Evolutionary conservation across 2,329 filamentous ascomycete species (phyloP), one percentile per base, ranked within the genome.

Genomic region (Raffaelea ambrosiae): DNA sequence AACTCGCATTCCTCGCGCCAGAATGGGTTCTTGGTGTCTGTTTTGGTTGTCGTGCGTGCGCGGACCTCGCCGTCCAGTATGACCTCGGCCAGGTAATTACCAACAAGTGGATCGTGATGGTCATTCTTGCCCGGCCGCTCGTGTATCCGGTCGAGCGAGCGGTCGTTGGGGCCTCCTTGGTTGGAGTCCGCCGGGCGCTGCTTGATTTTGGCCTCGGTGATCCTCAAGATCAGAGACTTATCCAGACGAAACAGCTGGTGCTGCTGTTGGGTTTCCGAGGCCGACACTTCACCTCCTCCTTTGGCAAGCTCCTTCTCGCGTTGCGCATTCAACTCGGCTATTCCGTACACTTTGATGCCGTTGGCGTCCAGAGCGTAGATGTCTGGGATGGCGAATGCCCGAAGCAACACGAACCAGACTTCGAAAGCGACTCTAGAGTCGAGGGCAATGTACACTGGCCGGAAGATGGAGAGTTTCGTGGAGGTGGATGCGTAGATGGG

Each of bases 391-490:
- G 91, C 88, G 63, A 96, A 96, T 0, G 91, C 89, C 53, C 91
- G 81, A 26, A 98, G 66, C 10, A 98, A 71, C 7, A 95, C 90
- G 58, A 95, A 91, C 93, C 93, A 98, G 13, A 96, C 93, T 62
- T 98, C 93, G 58, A 94, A 95, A n/a, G 95, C 73, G 7, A 95
- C 81, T 39, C 90, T 79, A 22, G 81, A 90, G 56, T 97, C 91
- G 40, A 96, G 68, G 3, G 88, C 86, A 31, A 98, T 72, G 61
- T 95, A 96, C 33, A 97, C 83, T 0, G 93, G 91, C n/a, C 87
- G 81, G 50, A 88, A 83, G 23, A 91, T 78, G 7, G 85, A 84
- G 48, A 91, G 72, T 18, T 84, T 77, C 3, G 80, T 84, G 1
- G 87, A 78, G 19, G 80, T 81, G 10, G 85, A 76, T 1, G 88